Conservation (phyloP, 768 basidiomycete species). For the Rhodosporidiobolus odoratus region DNA sequence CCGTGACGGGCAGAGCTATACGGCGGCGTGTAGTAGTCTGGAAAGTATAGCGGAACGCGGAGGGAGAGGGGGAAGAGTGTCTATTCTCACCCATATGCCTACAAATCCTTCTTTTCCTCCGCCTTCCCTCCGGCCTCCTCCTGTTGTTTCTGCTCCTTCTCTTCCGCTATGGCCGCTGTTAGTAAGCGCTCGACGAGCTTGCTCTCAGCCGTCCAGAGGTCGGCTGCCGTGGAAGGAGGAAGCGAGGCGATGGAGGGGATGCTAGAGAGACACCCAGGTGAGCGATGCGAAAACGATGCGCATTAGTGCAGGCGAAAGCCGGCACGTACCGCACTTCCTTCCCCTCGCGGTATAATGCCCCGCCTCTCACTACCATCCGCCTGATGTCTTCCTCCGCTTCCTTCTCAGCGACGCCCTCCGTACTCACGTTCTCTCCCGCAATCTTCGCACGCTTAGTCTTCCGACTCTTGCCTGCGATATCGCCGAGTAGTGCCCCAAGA, state of each 20-base stretch:
- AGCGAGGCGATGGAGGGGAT: slow-evolving; percentile 13
- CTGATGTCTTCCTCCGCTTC: not conserved
- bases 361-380: slow-evolving; percentile 15
- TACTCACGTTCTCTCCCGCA: not conserved
- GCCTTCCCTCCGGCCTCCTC: not conserved
- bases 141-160: slow-evolving; percentile 1
- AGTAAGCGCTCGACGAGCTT: slow-evolving; percentile 25
- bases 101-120: not conserved
- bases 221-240: not conserved
- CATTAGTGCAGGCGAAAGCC: not conserved
- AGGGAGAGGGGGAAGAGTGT: slow-evolving; percentile 7
- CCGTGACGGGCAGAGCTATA: too few species aligned
- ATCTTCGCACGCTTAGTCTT: not conserved
- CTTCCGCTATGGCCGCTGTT: not conserved
- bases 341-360: slow-evolving; percentile 31
- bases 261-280: not conserved
- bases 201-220: slow-evolving; percentile 16
- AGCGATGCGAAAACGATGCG: not conserved
- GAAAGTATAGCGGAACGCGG: too few species aligned
- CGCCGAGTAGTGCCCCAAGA: slow-evolving; percentile 17
- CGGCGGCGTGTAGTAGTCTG: too few species aligned
- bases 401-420: slow-evolving; percentile 7
- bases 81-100: not conserved
- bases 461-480: slow-evolving; percentile 5
- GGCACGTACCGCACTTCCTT: slow-evolving; percentile 23